Evolutionary conservation across 352 stramenopile species (phyloP), one percentile per base, ranked within the genome.

Genomic region (Salisapilia sapeloensis): DNA sequence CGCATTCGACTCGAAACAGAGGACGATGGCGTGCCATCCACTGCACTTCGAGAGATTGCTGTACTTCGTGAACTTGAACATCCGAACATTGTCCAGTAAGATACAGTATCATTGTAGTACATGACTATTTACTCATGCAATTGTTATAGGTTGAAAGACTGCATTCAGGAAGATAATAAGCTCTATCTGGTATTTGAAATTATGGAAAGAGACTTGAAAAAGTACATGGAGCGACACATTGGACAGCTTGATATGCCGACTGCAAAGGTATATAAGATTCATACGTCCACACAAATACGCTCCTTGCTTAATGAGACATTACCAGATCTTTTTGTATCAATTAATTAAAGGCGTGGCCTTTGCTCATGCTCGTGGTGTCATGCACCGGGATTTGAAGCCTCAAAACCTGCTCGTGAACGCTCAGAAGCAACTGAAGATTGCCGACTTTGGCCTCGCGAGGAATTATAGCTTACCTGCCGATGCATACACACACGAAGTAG

Each of bases 101-200:
- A 20, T 28, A 28, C n/a, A n/a, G n/a, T n/a, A n/a, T n/a, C n/a
- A 8, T n/a, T n/a, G n/a, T n/a, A n/a, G n/a, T n/a, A n/a, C 19
- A 18, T 31, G 18, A 28, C 9, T n/a, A 28, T 28, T 28, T 9
- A 28, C 24, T 12, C 24, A 9, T n/a, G n/a, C n/a, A 21, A 16
- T 16, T 9, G 6, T 10, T 21, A 14, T 42, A 84, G 70, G 13
- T 53, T 98, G 27, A 49, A 94, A 9, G 87, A 98, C 56, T 96
- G 96, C 28, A 72, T 97, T 16, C 90, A 97, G 62, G 85, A 89
- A 33, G 70, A 92, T 17, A 81, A 83, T 30, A 95, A 95, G 46
- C 83, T 99, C 20, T 98, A 98, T 53, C 72, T 99, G 20, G 93
- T 99, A 4, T 99, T 99, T 50, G 95, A 99, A 75, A 98, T 98